Evolutionary conservation across 192 early-diverging fungal species (phyloP), one percentile per base, ranked within the genome.

Genomic region (Funneliformis geosporum): DNA sequence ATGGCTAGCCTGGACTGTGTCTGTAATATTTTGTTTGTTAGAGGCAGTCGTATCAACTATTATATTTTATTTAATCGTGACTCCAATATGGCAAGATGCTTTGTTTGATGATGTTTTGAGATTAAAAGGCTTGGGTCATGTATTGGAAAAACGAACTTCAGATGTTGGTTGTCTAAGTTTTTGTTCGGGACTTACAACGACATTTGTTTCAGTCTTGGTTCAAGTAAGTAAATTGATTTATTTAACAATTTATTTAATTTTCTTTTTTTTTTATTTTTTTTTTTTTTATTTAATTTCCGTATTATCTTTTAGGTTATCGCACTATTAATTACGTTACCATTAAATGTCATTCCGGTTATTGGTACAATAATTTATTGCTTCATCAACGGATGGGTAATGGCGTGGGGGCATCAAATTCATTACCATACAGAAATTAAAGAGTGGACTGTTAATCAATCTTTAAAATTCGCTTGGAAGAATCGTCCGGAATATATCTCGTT

Each of bases 1-100:
- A 0, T 89, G 90, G 82, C 81, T 92, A 4, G 87, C 90, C 23
- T 92, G 91, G 91, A 79, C 88, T 0, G 83, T 91, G 0, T 82
- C 83, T 23, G 82, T 92, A 28, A 88, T 92, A 39, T 87, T 92
- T 78, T 87, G 89, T 4, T 27, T 92, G n/a, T 69, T 92, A 1
- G 90, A 92, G 65, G 84, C 85, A 0, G 84, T 73, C 16, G 66
- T 90, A 4, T 50, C 90, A 62, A 82, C 83, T 44, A 62, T 92
- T 27, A 78, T 92, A 16, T 86, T 91, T 79, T 89, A 88, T 76
- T 82, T 86, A 5, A 89, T 92, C 25, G 75, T 85, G 50, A 66
- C 91, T 11, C 91, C 91, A 28, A 82, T 89, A 10, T 89, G 87
- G 55, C 84, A 89, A 76, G 91, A 92, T 74, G 82, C 82, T 11